A percentile compares a stretch with the other conserved stretches of the same genome.
These are phyloP conservation scores for Zygoascus bituminiphila DNA, from an alignment of 805 yeast genomes.

Conservation along the genomic window DNA sequence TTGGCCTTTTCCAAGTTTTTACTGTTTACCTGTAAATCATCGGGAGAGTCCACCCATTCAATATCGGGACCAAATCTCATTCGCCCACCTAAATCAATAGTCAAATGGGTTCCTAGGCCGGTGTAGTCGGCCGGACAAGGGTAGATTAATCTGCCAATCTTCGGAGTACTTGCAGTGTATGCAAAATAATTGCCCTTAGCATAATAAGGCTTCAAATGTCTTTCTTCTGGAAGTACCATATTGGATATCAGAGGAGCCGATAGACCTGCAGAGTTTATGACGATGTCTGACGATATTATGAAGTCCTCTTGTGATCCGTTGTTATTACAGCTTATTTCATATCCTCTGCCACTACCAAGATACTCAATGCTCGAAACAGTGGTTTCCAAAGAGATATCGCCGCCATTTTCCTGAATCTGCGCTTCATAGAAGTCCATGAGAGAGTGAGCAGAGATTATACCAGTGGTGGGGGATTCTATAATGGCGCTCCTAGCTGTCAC, in stretches of 20 bases:
- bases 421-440: conserved; percentile 53
- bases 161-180: conserved; percentile 41
- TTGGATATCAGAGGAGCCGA: conserved; percentile 67
- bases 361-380: conserved; percentile 38
- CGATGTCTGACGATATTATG: conserved; percentile 38
- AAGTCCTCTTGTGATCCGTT: conserved; percentile 18
- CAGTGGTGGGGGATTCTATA: conserved; percentile 71
- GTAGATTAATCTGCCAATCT: conserved; percentile 52
- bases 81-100: conserved; percentile 73
- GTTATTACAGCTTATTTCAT: conserved; percentile 17
- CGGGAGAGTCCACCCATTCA: conserved; percentile 54
- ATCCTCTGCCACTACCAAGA: conserved; percentile 12
- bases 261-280: conserved; percentile 75
- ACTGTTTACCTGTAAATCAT: conserved; percentile 24
- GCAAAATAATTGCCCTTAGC: conserved; percentile 84
- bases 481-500: conserved; percentile 54
- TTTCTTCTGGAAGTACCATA: conserved; percentile 52
- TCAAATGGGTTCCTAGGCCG: conserved; percentile 84
- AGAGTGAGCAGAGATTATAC: conserved; percentile 77
- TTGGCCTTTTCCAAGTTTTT: conserved; percentile 47
- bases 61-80: conserved; percentile 83
- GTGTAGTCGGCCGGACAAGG: conserved; percentile 70
- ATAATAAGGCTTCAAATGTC: conserved; percentile 51
- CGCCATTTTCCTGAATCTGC: conserved; percentile 47
- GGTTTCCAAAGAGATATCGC: conserved; percentile 58